phyloP scores from a whole-genome alignment of 371 early-diverging fungal species.

The Rhizopus arrhizus region DNA sequence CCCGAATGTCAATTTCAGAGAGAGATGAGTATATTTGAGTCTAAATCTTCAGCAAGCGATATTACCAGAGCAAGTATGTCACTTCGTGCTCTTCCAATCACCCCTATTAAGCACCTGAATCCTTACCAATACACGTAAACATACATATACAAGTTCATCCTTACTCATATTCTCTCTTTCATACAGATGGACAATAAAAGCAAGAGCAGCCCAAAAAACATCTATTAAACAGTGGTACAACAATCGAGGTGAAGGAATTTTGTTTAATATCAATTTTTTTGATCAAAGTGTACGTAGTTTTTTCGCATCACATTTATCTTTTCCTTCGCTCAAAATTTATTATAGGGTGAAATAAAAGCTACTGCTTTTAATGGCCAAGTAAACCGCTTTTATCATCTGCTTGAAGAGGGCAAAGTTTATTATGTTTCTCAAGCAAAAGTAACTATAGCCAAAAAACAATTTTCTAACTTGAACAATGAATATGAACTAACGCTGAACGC shows the following conservation, averaged over 20 bases:
- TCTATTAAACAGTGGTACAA: constrained; percentile 85
- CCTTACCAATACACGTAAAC: constrained; percentile 79
- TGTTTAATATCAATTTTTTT: constrained; percentile 86
- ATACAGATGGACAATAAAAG: constrained; percentile 89
- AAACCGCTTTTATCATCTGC: constrained; percentile 67
- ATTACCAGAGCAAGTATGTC: constrained; percentile 62
- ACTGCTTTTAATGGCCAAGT: constrained; percentile 88
- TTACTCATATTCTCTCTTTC: not conserved
- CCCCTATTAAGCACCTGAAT: constrained; percentile 64
- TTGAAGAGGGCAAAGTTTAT: constrained; percentile 84
- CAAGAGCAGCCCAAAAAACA: constrained; percentile 82
- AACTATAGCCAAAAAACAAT: constrained; percentile 87
- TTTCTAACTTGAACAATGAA: constrained; percentile 79
- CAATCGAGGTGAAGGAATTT: constrained; percentile 79
- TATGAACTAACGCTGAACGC: constrained; percentile 90
- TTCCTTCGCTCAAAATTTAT: not conserved
- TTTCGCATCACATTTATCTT: not conserved
- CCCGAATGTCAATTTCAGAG: too few relatives aligned
- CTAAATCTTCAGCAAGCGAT: constrained; percentile 42
- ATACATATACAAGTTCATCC: not conserved
- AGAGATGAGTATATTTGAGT: too few relatives aligned
- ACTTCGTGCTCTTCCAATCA: constrained; percentile 34
- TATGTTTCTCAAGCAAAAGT: constrained; percentile 83
- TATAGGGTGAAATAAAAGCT: constrained; percentile 86
- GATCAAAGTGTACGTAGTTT: constrained; percentile 68